Conservation (phyloP, 345 rosid genomes). For the Hibiscus mutabilis region DNA sequence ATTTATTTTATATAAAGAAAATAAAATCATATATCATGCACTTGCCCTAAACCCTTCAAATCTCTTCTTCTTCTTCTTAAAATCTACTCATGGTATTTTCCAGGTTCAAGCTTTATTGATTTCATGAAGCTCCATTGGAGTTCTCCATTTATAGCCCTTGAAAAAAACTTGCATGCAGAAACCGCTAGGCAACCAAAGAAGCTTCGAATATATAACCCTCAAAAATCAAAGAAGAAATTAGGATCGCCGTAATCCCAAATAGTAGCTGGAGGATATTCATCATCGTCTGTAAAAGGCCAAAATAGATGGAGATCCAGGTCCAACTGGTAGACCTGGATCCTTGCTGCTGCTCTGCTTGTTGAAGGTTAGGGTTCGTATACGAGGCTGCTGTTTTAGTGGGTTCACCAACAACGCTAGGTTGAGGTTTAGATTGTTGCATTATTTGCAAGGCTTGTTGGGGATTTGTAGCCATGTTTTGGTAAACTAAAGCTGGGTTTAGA, state of each 20-base stretch:
- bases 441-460: conserved; percentile 17
- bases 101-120: not conserved
- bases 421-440: conserved; percentile 9
- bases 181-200: not conserved
- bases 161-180: not conserved
- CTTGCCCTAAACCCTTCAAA: not conserved
- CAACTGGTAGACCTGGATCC: conserved; percentile 40
- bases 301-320: conserved; percentile 37
- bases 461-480: conserved; percentile 23
- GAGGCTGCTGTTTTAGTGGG: conserved; percentile 10
- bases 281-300: conserved; percentile 62
- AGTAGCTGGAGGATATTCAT: conserved; percentile 37
- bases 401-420: conserved; percentile 1
- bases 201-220: conserved; percentile 14
- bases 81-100: not conserved
- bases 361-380: conserved; percentile 18
- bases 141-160: not conserved
- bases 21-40: not conserved
- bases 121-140: not conserved
- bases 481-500: conserved; percentile 18
- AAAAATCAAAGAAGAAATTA: conserved; percentile 41
- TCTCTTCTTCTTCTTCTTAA: not conserved
- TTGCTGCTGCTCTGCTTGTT: conserved; percentile 18
- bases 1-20: not conserved
- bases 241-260: conserved; percentile 65